Evolutionary conservation across 2,329 filamentous ascomycete genomes (phyloP), one percentile per base, ranked within the genome.

Genomic region (Trichoderma citrinoviride): DNA sequence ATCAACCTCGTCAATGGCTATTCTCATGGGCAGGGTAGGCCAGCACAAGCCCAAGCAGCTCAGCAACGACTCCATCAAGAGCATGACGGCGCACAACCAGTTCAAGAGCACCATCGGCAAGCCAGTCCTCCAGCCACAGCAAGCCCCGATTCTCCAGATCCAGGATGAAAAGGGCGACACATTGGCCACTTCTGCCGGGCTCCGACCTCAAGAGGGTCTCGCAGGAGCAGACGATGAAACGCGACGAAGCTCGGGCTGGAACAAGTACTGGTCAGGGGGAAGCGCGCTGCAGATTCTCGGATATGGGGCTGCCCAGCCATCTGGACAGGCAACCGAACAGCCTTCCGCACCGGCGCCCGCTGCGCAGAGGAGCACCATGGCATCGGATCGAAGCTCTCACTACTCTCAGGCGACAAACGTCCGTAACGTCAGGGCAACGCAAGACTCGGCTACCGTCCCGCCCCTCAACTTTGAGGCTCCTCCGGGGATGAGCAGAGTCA

Each of bases 241-340:
- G 21, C 82, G 87, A 63, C 82, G 86, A 71, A 91, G 88, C 70
- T 91, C 89, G 3, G 89, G 89, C 54, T 92, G 90, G 90, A 91
- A 91, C 75, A 81, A 86, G 61, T 92, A 92, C 76, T 92, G 90
- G 85, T 90, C 89, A 15, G 89, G 88, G 57, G 90, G 89, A 61
- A 90, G 88, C 69, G 84, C 87, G 7, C 77, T 89, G 64, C 88
- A 89, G 71, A 84, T 89, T 25, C 79, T 90, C 7, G 87, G 86
- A 15, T 84, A 87, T 60, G 85, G 84, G 15, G 27, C 60, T 19
- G 71, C 78, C 41, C 79, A 82, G 72, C 12, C 56, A 19, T 21
- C 43, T 7, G 44, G 6, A 50, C 56, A 50, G 33, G 21, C 56
- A 27, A 17, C 25, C 7, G 55, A 33, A 25, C 55, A 17, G 23